Base-by-base conservation (phyloP, 345 rosid species). In the Hirschfeldia incana region DNA sequence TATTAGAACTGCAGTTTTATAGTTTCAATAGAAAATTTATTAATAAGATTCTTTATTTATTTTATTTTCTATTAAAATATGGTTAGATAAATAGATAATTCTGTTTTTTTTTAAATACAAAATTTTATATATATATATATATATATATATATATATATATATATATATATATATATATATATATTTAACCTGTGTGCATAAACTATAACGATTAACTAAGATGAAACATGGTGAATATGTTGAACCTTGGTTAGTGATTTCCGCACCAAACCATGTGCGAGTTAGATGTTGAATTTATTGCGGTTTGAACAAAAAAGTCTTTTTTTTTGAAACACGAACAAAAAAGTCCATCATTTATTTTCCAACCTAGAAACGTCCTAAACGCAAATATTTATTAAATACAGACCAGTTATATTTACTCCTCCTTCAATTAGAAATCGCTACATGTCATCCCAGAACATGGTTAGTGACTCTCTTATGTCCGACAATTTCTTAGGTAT, bases 261-360 rank as follows among this genome's bases (percentile, higher is more conserved):
- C 10, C 72, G 36, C 29, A 65, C 81, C 73, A 42, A 78, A 77
- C 76, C 81, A 78, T 78, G 77, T 72, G 81, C 61, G 37, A 72
- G 76, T 65, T 78, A 57, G 81, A 78, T 78, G 81, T 65, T 29
- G 67, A 57, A 78, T 78, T 78, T 39, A 78, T 57, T 78, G 81
- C 53, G 46, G 72, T 65, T 71, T 57, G 72, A 65, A 65, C 26
- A 55, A 55, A 30, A 58, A 78, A 16, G 5, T 36, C 34, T 21
- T 21, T 21, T 21, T 21, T 21, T 21, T 21, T 21, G 21, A 21
- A 21, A 21, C 21, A 21, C 21, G 72, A 65, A 65, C 26, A 55
- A 55, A 30, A 58, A 78, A 16, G 5, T 36, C 34, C 61, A 7
- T 57, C 61, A 65, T 55, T 46, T 57, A 71, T 30, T 65, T 65